phyloP scores from a whole-genome alignment of 768 basidiomycete genomes.

The Trametes maxima region DNA sequence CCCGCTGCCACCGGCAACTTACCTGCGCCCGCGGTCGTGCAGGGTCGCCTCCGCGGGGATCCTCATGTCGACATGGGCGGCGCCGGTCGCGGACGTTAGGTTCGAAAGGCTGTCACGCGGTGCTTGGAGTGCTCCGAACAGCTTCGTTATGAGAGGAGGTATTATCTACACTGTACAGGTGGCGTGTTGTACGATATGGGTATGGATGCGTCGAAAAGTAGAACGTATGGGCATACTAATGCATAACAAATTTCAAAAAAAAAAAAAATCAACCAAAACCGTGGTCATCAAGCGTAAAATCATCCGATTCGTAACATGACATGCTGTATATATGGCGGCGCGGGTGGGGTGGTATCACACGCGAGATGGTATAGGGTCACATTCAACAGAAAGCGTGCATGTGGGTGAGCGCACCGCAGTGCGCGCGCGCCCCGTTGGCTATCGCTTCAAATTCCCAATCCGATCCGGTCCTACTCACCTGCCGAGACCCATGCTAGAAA shows the following conservation, averaged over 20 bases:
- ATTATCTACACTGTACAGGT: conserved; percentile 17
- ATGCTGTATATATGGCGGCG: conserved; percentile 1
- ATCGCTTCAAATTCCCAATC: conserved; percentile 9
- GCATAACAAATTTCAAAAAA: conserved; percentile 5
- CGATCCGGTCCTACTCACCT: conserved; percentile 17
- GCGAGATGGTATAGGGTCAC: conserved; percentile 22
- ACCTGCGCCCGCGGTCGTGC: not conserved
- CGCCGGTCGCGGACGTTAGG: not conserved
- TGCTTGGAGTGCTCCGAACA: not conserved
- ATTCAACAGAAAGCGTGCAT: not conserved
- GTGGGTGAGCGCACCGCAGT: not conserved
- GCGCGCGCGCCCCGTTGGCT: not conserved
- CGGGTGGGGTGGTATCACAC: conserved; percentile 9
- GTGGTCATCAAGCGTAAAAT: not conserved
- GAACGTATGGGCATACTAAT: conserved; percentile 15
- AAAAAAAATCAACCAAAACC: too few relatives aligned
- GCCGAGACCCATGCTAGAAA: conserved; percentile 8
- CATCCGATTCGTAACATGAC: conserved; percentile 1
- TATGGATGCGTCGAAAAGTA: conserved; percentile 16
- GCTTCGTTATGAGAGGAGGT: not conserved
- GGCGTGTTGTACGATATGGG: conserved; percentile 17
- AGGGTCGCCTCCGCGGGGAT: conserved; percentile 1
- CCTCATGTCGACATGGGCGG: not conserved
- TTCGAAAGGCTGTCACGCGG: not conserved
- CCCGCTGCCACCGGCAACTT: not conserved